These are phyloP conservation scores for Lathyrus tuberosus DNA, from an alignment of 306 rosid genomes.

Conservation along the genomic window DNA sequence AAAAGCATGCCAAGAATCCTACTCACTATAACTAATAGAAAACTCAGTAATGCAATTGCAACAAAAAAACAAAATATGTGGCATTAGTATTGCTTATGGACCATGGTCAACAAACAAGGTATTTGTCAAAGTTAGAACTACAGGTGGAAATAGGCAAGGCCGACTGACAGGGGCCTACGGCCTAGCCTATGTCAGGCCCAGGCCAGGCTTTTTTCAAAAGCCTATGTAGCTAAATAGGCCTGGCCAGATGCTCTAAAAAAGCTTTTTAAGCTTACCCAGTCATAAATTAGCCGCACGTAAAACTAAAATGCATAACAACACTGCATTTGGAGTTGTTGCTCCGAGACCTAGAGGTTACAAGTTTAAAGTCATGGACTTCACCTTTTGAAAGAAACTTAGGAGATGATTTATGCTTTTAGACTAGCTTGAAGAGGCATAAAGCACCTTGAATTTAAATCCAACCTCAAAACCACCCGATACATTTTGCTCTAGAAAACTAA, in stretches of 20 bases:
- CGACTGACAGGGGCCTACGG: no score
- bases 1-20: conserved; percentile 4
- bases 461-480: conserved; percentile 23
- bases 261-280: no score
- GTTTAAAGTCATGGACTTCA: not conserved
- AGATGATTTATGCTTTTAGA: conserved; percentile 3
- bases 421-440: conserved; percentile 26
- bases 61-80: not conserved
- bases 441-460: no score
- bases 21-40: conserved; percentile 27
- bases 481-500: conserved; percentile 26
- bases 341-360: conserved; percentile 2
- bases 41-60: not conserved
- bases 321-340: not conserved
- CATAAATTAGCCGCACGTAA: not conserved
- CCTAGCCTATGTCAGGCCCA: no score
- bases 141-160: no score
- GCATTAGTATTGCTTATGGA: not conserved
- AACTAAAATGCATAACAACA: not conserved
- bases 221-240: no score
- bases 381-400: conserved; percentile 20
- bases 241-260: no score
- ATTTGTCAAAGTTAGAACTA: not conserved
- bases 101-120: conserved; percentile 14
- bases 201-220: no score